Evolutionary conservation across 441 rosid species (phyloP), one percentile per base, ranked within the genome.

Genomic region (Populus hybrid): DNA sequence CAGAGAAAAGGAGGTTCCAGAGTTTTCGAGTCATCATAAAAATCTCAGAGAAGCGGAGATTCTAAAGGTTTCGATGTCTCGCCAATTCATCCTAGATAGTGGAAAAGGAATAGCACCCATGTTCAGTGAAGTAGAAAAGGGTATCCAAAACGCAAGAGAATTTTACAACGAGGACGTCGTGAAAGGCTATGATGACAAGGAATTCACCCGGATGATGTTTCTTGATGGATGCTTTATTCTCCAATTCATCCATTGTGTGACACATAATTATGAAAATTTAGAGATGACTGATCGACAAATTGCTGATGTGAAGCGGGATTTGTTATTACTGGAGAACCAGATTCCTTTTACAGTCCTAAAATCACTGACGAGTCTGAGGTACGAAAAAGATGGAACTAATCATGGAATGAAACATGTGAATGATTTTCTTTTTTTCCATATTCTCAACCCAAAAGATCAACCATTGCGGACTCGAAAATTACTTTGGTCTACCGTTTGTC

Each of bases 151-250:
- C 6, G 36, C 73, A 36, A 75, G 72, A 7, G 9, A 66, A 10
- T 78, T 69, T 66, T 66, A 78, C 71, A 1, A 32, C 6, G 11
- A 8, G 23, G 16, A 1, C 1, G 7, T 21, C n/a, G 16, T n/a
- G 0, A 6, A 6, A 5, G 0, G 3, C 1, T 23, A n/a, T 8
- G 24, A 53, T 8, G 46, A 61, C 5, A 4, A 77, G 68, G 2
- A 34, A 2, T 64, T 81, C 23, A 5, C 71, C 10, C 16, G 8
- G 30, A 81, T 78, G 81, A 74, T 78, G 73, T 23, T 82, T 61
- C 42, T 82, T 23, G 77, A 82, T 63, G 77, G 76, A 14, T 78
- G 84, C 73, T 71, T 75, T 63, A 8, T 78, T 61, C 75, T 78
- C 71, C 75, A 32, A 6, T 68, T 78, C 74, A 71, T 78, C 5